A percentile compares a stretch with the other conserved stretches of the same genome.
phyloP scores from a whole-genome alignment of 352 stramenopile genomes.

The Globisporangium takayamanum region DNA sequence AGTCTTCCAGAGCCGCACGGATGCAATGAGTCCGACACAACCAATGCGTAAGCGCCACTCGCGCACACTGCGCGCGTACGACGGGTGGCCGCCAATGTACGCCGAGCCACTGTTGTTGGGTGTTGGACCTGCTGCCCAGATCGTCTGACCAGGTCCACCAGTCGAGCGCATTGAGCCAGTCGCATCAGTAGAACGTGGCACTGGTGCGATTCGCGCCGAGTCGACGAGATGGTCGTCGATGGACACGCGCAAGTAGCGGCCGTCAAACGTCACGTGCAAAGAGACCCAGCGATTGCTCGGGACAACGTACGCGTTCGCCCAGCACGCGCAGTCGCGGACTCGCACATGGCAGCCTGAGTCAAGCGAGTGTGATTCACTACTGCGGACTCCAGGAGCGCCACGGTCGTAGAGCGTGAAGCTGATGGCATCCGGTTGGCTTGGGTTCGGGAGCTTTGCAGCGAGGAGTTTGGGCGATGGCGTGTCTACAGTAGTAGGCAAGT shows the following conservation, averaged over 20 bases:
- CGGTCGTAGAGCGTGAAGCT: constrained; percentile 52
- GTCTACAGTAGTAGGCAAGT: constrained; percentile 11
- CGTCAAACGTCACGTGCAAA: constrained; percentile 42
- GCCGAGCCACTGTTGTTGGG: constrained; percentile 29
- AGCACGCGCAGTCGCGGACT: constrained; percentile 37
- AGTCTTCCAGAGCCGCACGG: constrained; percentile 16
- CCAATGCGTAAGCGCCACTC: constrained; percentile 43
- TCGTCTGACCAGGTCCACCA: constrained; percentile 3
- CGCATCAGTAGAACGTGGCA: not conserved
- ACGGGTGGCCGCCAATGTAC: constrained; percentile 46
- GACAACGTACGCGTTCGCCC: constrained; percentile 38
- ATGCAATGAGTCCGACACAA: constrained; percentile 45
- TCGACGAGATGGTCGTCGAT: constrained; percentile 40
- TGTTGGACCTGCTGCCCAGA: constrained; percentile 1
- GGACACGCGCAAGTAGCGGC: constrained; percentile 35
- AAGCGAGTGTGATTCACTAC: constrained; percentile 10
- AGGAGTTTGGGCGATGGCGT: constrained; percentile 33
- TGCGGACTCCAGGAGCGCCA: constrained; percentile 16
- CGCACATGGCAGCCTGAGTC: constrained; percentile 38
- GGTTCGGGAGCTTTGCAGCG: constrained; percentile 22
- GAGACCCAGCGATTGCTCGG: constrained; percentile 47
- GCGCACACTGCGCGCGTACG: constrained; percentile 36
- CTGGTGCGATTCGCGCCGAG: constrained; percentile 23
- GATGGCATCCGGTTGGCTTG: constrained; percentile 15
- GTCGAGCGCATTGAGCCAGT: too few species aligned